These are phyloP conservation scores for Vaccinium darrowii DNA, from an alignment of 148 eudicot genomes.

Conservation along the genomic window DNA sequence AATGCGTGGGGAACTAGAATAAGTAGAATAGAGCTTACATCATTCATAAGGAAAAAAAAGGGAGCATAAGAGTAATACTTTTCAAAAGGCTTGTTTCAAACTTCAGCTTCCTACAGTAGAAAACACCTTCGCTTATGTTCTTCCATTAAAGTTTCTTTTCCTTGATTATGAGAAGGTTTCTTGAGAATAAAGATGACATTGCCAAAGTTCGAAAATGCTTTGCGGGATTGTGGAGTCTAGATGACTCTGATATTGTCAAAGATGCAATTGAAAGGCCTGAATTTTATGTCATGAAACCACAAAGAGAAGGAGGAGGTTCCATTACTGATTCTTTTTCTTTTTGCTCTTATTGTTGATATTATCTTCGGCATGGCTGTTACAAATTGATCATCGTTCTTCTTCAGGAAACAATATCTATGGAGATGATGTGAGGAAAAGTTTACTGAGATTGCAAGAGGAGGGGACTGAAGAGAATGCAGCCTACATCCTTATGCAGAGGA, in stretches of 20 bases:
- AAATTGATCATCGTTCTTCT: neutral
- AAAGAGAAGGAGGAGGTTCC: constrained; percentile 99
- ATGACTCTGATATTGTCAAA: constrained; percentile 55
- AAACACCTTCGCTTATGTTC: neutral
- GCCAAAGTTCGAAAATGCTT: constrained; percentile 78
- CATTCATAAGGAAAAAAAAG: neutral
- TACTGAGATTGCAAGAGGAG: constrained; percentile 62
- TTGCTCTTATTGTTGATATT: neutral
- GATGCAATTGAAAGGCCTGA: constrained; percentile 86
- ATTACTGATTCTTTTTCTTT: constrained; percentile 8
- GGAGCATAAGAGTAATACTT: neutral
- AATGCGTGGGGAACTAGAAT: constrained; percentile 6
- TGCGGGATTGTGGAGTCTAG: constrained; percentile 96
- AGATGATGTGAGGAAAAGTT: constrained; percentile 60
- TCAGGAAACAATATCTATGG: constrained; percentile 92
- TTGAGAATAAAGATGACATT: constrained; percentile 76
- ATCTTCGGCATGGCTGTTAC: neutral
- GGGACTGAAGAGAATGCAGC: constrained; percentile 79
- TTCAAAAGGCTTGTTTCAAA: neutral
- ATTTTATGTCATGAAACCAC: constrained; percentile 92
- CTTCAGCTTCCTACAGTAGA: neutral
- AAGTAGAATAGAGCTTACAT: neutral
- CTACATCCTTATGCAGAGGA: constrained; percentile 96
- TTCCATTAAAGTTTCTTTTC: constrained; percentile 13
- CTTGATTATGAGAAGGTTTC: constrained; percentile 58